Evolutionary conservation across 2,329 filamentous ascomycete genomes (phyloP).

Genomic region (Ophiostoma pallidulum): DNA sequence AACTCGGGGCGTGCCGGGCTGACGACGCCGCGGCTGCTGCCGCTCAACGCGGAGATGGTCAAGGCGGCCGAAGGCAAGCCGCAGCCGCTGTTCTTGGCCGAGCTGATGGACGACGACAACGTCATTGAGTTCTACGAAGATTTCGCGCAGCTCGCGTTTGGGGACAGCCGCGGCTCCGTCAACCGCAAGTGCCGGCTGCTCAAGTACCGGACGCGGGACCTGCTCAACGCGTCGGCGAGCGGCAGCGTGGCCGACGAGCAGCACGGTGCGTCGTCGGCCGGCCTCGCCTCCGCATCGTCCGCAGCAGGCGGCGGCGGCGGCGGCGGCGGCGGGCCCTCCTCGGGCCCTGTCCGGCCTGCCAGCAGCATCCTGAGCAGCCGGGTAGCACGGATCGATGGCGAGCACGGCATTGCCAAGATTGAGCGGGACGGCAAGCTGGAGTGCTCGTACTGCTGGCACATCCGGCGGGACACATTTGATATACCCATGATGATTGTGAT

Average conservation of each 20-base stretch:
- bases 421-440: slow-evolving; percentile 86
- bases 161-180: slow-evolving; percentile 77
- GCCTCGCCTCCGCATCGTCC: slow-evolving; percentile 15
- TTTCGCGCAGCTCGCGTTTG: slow-evolving; percentile 85
- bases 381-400: slow-evolving; percentile 56
- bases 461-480: slow-evolving; percentile 94
- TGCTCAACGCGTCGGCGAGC: slow-evolving; percentile 29
- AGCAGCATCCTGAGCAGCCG: slow-evolving; percentile 47
- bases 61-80: slow-evolving; percentile 40
- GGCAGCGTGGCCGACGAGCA: slow-evolving; percentile 17
- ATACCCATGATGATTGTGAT: slow-evolving; percentile 98
- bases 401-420: slow-evolving; percentile 71
- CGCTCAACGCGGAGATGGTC: slow-evolving; percentile 21
- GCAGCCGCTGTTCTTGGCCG: slow-evolving; percentile 81
- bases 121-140: slow-evolving; percentile 95
- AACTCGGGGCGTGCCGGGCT: slow-evolving; percentile 33
- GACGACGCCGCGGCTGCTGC: slow-evolving; percentile 43
- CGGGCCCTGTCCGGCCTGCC: slow-evolving; percentile 18
- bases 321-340: slow-evolving; percentile 26
- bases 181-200: slow-evolving; percentile 76
- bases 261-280: slow-evolving; percentile 20
- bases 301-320: not conserved
- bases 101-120: slow-evolving; percentile 86
- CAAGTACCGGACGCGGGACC: slow-evolving; percentile 75
- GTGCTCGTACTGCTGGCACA: slow-evolving; percentile 93